Base-by-base conservation (phyloP, 2,329 filamentous ascomycete species). In the Paraphaeosphaeria sporulosa region DNA sequence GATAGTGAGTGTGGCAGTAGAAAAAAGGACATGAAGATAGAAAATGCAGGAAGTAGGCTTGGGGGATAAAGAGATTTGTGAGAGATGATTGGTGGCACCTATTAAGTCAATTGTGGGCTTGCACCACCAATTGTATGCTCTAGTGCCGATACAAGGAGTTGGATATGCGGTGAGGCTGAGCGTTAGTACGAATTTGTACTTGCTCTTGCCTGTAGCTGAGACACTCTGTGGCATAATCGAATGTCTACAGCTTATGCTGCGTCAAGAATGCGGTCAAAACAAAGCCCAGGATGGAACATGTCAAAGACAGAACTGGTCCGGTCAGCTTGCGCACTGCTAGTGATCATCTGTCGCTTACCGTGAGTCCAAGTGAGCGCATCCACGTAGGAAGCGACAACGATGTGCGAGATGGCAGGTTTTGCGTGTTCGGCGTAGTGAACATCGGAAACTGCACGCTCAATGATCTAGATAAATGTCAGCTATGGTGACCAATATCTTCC, bases 341-440 rank as follows among this genome's bases (percentile, higher is more conserved):
- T 50, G 19, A 23, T 12, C 9, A 10, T 13, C 7, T 36, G 15
- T 10, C 7, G 3, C 47, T 50, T 38, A 50, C 47, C 47, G 23
- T 50, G 47, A 36, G 47, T 50, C 47, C 47, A 50, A 1, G 47
- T 32, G 17, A 50, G 47, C 10, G 47, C 47, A 23, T 50, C 32
- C 6, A 50, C 47, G 30, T 50, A 50, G 12, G 47, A 50, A 38
- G 27, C 27, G n/a, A 50, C 30, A 5, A 50, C 47, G 12, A 50
- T 50, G 27, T 38, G 30, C 4, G 47, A 50, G 17, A 50, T 50
- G 9, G 27, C 30, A 36, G 47, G 47, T 27, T 50, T 50, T 9
- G 47, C 19, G 32, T 36, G 47, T 36, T 50, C 47, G 10, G 47
- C 47, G 21, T 50, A 50, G 19, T 50, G 47, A 4, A 50, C 53